These are phyloP conservation scores for Phaseolus coccineus DNA, from an alignment of 331 rosid genomes.

Conservation along the genomic window DNA sequence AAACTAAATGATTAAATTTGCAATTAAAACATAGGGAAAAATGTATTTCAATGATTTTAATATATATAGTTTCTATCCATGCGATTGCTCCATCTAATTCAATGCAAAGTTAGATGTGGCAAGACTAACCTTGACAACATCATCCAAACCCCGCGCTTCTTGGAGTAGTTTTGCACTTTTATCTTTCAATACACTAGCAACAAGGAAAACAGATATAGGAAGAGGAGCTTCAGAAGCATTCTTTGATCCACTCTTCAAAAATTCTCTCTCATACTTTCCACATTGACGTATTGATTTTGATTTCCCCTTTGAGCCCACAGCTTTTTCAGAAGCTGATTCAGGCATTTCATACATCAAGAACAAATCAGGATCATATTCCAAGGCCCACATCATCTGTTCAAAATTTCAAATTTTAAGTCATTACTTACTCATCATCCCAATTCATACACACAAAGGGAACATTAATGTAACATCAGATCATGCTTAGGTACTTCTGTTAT, in stretches of 20 bases:
- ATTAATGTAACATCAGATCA: constrained; percentile 3
- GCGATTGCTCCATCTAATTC: constrained; percentile 26
- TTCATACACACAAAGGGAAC: no score
- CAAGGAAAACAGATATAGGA: constrained; percentile 94
- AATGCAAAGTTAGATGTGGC: constrained; percentile 33
- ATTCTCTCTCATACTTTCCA: constrained; percentile 91
- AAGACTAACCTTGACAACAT: constrained; percentile 89
- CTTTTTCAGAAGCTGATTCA: constrained; percentile 50
- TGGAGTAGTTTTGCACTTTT: constrained; percentile 80
- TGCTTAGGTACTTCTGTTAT: background rate
- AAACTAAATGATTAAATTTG: no score
- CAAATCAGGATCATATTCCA: constrained; percentile 88
- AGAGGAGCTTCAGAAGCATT: constrained; percentile 78
- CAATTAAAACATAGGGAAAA: no score
- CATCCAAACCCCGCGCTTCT: constrained; percentile 96
- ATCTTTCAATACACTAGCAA: constrained; percentile 95
- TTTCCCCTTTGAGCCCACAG: constrained; percentile 68
- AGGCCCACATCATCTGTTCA: constrained; percentile 99
- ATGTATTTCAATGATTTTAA: no score
- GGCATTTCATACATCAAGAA: constrained; percentile 75
- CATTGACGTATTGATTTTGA: constrained; percentile 79
- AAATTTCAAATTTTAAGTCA: constrained; percentile 27
- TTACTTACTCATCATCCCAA: constrained; percentile 30
- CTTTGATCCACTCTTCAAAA: constrained; percentile 69
- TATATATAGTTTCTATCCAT: background rate